phyloP scores from a whole-genome alignment of 1,139 yeast species.

The Ogataea hybrid region DNA sequence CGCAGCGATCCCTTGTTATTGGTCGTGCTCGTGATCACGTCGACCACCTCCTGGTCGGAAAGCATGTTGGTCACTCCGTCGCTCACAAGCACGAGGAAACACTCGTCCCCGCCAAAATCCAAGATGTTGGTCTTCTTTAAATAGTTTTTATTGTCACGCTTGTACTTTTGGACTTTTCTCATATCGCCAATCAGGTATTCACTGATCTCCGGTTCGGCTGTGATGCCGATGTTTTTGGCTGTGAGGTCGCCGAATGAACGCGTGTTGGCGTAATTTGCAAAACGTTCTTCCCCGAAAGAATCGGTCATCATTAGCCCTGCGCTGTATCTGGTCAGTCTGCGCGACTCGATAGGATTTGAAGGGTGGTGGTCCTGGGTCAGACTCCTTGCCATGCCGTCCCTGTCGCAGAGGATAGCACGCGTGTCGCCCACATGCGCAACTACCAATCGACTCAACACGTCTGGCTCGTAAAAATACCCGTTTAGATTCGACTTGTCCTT shows the following conservation, averaged over 20 bases:
- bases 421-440: constrained; percentile 97
- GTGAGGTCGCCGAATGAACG: constrained; percentile 87
- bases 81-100: constrained; percentile 71
- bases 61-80: constrained; percentile 85
- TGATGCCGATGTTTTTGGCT: constrained; percentile 79
- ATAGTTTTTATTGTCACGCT: constrained; percentile 24
- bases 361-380: constrained; percentile 87
- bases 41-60: constrained; percentile 90
- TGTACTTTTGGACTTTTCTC: constrained; percentile 34
- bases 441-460: constrained; percentile 66
- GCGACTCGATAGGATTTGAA: constrained; percentile 72
- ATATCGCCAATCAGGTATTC: constrained; percentile 64
- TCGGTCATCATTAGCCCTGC: constrained; percentile 79
- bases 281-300: constrained; percentile 91
- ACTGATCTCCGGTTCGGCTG: constrained; percentile 87
- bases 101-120: constrained; percentile 73
- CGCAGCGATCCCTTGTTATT: constrained; percentile 61
- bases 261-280: constrained; percentile 83
- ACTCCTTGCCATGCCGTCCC: constrained; percentile 73
- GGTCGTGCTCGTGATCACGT: constrained; percentile 71
- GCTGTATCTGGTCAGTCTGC: constrained; percentile 66
- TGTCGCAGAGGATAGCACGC: constrained; percentile 77
- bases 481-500: constrained; percentile 35
- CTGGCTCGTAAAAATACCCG: constrained; percentile 64
- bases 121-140: constrained; percentile 43